phyloP scores from a whole-genome alignment of 106 monocot genomes.

The Phalaenopsis equestris region DNA sequence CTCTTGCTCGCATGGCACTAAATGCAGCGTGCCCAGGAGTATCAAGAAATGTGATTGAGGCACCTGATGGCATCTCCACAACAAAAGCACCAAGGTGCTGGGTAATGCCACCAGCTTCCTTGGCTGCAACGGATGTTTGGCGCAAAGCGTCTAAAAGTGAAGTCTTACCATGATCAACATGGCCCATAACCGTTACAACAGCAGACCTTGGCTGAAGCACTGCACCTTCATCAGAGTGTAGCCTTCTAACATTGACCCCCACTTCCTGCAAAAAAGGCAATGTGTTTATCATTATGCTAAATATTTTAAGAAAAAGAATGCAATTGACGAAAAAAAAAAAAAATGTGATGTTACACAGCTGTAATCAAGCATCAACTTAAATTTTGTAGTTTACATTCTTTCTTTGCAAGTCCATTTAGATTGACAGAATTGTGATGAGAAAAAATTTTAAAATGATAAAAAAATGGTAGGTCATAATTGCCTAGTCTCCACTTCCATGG shows the following conservation, averaged over 20 bases:
- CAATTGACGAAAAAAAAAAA: background rate
- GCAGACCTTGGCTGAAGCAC: constrained; percentile 57
- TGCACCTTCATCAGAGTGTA: constrained; percentile 61
- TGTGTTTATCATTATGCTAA: background rate
- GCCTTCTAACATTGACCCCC: constrained; percentile 72
- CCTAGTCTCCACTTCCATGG: too few species aligned
- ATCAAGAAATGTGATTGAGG: constrained; percentile 92
- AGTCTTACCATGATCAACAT: constrained; percentile 98
- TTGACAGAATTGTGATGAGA: too few species aligned
- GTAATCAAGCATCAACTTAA: background rate
- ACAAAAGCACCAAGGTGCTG: constrained; percentile 96
- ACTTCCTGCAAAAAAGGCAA: constrained; percentile 47
- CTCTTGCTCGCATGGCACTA: constrained; percentile 95
- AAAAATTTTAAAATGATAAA: too few species aligned
- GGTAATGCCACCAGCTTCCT: constrained; percentile 95
- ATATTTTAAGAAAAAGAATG: background rate
- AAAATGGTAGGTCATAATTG: too few species aligned
- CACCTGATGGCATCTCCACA: constrained; percentile 76
- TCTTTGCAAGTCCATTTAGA: too few species aligned
- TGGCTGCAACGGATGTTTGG: constrained; percentile 86
- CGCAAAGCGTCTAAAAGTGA: constrained; percentile 87
- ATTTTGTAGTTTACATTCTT: background rate
- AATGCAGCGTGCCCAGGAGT: constrained; percentile 98
- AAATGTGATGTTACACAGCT: background rate
- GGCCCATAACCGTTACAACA: constrained; percentile 98